Evolutionary conservation across 768 basidiomycete species (phyloP), one percentile per base, ranked within the genome.

Genomic region (Dendrothele bispora): DNA sequence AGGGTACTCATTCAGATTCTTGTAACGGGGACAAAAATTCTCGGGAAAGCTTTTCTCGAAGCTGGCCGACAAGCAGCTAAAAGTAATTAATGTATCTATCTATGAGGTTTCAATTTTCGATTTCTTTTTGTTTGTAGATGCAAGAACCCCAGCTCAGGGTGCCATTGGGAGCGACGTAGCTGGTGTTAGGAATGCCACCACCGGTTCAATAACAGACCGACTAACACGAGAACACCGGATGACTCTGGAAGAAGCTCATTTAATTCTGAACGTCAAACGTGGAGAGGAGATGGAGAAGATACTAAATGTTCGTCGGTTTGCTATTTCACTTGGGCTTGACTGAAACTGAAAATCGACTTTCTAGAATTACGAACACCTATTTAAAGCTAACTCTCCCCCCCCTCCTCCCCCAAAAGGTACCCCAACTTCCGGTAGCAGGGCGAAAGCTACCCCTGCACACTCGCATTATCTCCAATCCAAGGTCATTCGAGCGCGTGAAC

Each of bases 401-500:
- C 73, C 83, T 35, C 74, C 80, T 15, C 74, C 83, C 34, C 64
- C 77, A 38, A 50, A 44, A 50, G 72, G 81, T 12, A 72, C 75
- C 49, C 68, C 57, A 46, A 75, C 75, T 56, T 69, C 67, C 29
- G 50, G 75, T 32, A 57, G 75, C 12, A 70, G 77, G 29, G 79
- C 73, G 61, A 69, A 67, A 20, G 55, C 68, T 20, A 70, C 65
- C 22, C 75, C 75, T 18, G 58, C 69, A 29, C 75, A 92, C 62
- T 94, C 92, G 28, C 91, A 94, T 67, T 98, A 98, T 67, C 75
- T 98, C 11, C 95, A 95, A 63, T 95, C 92, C 26, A 99, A 99
- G 70, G 91, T 99, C n/a, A 82, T 91, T 37, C 83, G 97, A 34
- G 95, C 97, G 17, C 80, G 84, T 46, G 94, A 98, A 70, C 83